phyloP scores from a whole-genome alignment of 2,329 filamentous ascomycete species.

The Venturia effusa region DNA sequence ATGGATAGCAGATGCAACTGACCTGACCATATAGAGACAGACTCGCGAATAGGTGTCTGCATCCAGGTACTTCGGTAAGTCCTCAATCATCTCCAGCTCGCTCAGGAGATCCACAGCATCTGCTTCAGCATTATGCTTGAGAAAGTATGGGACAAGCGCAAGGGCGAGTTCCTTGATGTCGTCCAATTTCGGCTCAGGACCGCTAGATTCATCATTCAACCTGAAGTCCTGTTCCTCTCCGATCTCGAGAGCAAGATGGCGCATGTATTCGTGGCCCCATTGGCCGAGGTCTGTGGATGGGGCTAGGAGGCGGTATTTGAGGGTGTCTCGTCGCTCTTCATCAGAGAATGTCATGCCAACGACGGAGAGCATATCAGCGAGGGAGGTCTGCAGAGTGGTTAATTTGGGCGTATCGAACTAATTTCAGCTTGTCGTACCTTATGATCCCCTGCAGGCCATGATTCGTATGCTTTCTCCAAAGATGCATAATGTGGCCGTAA shows the following conservation, averaged over 20 bases:
- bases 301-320: conserved; percentile 87
- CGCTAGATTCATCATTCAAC: conserved; percentile 69
- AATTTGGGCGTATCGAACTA: background rate
- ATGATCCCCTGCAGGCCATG: conserved; percentile 74
- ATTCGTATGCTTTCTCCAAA: conserved; percentile 76
- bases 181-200: conserved; percentile 36
- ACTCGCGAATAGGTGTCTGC: conserved; percentile 88
- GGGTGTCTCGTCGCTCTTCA: conserved; percentile 87
- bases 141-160: conserved; percentile 81
- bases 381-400: conserved; percentile 41
- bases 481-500: conserved; percentile 92
- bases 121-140: conserved; percentile 95
- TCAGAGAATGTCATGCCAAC: conserved; percentile 99
- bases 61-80: conserved; percentile 80
- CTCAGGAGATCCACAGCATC: conserved; percentile 96
- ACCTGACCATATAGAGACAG: conserved; percentile 89
- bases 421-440: conserved; percentile 47
- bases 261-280: conserved; percentile 97
- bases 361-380: conserved; percentile 93
- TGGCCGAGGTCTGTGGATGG: conserved; percentile 87
- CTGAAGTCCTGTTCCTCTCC: conserved; percentile 88
- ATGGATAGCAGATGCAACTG: conserved; percentile 14
- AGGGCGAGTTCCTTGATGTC: conserved; percentile 80
- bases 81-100: conserved; percentile 93
- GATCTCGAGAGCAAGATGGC: conserved; percentile 90